These are phyloP conservation scores for Pseudozyma tsukubaensis DNA, from an alignment of 1,284 basidiomycete genomes.

Conservation along the genomic window DNA sequence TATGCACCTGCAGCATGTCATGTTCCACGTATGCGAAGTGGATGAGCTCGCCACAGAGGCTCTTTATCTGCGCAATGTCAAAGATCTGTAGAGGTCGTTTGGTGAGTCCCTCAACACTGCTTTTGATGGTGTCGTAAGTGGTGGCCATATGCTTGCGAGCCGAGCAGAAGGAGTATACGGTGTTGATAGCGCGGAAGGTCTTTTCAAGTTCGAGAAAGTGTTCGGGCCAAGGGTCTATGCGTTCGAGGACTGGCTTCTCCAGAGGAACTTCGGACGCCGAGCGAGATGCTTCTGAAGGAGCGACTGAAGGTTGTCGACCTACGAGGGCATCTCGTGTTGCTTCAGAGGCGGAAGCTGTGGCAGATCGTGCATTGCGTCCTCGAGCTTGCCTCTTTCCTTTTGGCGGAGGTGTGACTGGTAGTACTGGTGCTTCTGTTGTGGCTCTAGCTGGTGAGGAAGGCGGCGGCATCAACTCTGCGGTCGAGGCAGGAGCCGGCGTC, in stretches of 20 bases:
- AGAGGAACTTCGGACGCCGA: constrained; percentile 20
- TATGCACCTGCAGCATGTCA: constrained; percentile 76
- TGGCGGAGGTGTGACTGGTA: constrained; percentile 20
- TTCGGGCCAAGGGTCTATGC: constrained; percentile 66
- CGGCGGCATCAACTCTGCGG: constrained; percentile 1
- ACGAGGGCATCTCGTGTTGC: constrained; percentile 25
- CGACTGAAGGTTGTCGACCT: constrained; percentile 35
- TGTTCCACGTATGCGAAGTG: constrained; percentile 83
- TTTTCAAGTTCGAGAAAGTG: constrained; percentile 69
- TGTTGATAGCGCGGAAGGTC: constrained; percentile 81
- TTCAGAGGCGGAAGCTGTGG: constrained; percentile 14
- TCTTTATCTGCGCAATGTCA: constrained; percentile 88
- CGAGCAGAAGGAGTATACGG: constrained; percentile 87
- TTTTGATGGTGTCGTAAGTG: constrained; percentile 80
- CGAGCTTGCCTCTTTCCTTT: constrained; percentile 10
- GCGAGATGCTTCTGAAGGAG: constrained; percentile 18
- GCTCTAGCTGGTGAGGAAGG: constrained; percentile 15
- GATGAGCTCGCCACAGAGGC: constrained; percentile 82
- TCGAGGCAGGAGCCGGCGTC: background rate
- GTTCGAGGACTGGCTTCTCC: constrained; percentile 36
- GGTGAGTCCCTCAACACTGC: constrained; percentile 81
- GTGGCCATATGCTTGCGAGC: constrained; percentile 84
- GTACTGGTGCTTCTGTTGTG: constrained; percentile 7
- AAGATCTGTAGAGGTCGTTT: constrained; percentile 81
- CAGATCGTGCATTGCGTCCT: constrained; percentile 29